These are phyloP conservation scores for Stachybotrys chartarum DNA, from an alignment of 2,329 filamentous ascomycete genomes.

Conservation along the genomic window DNA sequence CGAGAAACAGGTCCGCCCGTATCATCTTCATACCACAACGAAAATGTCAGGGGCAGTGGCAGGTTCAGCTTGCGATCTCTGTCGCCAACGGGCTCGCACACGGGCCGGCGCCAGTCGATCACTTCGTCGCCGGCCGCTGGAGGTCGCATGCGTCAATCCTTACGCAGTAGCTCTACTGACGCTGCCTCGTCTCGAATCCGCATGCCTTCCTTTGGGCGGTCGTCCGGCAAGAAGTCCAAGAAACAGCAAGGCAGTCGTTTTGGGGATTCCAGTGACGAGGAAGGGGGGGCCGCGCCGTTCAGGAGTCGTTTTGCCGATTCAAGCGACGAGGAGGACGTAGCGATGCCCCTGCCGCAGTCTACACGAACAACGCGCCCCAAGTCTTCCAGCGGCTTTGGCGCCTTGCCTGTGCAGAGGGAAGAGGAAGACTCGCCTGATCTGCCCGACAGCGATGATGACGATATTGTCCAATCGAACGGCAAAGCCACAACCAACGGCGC, in stretches of 20 bases:
- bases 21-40: conserved; percentile 1
- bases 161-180: conserved; percentile 34
- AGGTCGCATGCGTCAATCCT: conserved; percentile 35
- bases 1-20: conserved; percentile 8
- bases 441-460: conserved; percentile 49
- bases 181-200: conserved; percentile 28
- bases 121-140: conserved; percentile 28
- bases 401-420: conserved; percentile 34
- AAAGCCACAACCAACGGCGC: background rate
- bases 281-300: conserved; percentile 30
- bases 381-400: conserved; percentile 24
- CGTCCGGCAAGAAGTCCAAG: conserved; percentile 27
- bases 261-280: conserved; percentile 57
- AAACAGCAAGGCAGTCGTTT: conserved; percentile 41
- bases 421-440: conserved; percentile 49
- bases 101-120: conserved; percentile 31
- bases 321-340: conserved; percentile 51
- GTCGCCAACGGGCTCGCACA: conserved; percentile 56
- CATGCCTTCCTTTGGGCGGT: conserved; percentile 35
- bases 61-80: conserved; percentile 64
- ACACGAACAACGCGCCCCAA: conserved; percentile 22
- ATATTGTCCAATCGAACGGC: conserved; percentile 18
- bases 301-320: conserved; percentile 63
- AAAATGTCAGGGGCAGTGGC: conserved; percentile 32
- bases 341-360: conserved; percentile 22